phyloP scores from a whole-genome alignment of 73 alveolate species.

The Paramecium primaurelia region DNA sequence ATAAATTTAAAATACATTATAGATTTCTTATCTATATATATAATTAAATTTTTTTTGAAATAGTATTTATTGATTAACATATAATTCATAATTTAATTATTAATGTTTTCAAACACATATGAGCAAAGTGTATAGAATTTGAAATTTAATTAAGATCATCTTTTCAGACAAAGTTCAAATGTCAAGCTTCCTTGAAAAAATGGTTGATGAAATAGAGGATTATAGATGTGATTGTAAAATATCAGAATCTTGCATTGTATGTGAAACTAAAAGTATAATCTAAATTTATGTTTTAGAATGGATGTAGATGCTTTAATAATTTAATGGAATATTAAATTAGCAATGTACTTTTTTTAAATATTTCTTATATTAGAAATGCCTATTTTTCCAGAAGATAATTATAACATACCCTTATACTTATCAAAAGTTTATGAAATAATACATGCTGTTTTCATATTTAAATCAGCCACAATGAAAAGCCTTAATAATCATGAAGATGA shows the following conservation, averaged over 20 bases:
- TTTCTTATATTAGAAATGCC: background rate
- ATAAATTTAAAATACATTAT: too few relatives aligned
- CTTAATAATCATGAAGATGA: background rate
- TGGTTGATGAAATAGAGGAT: conserved; percentile 6
- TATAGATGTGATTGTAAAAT: background rate
- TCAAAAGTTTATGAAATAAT: background rate
- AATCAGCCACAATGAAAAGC: background rate
- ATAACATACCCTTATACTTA: background rate
- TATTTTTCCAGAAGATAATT: background rate
- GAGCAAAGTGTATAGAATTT: background rate
- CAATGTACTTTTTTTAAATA: background rate
- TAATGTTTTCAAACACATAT: background rate
- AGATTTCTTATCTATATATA: background rate
- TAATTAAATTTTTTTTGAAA: background rate
- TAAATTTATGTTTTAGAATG: background rate
- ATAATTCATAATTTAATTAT: too few relatives aligned
- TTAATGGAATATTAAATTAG: background rate
- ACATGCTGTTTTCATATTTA: background rate
- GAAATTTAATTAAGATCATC: background rate
- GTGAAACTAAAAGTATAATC: conserved; percentile 21
- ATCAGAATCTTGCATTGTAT: background rate
- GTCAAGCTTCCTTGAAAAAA: background rate
- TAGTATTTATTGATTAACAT: background rate
- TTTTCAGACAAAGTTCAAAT: background rate
- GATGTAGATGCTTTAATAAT: background rate